Evolutionary conservation across 2,329 filamentous ascomycete genomes (phyloP), one percentile per base, ranked within the genome.

Genomic region (Alternaria hordeiaustralica): DNA sequence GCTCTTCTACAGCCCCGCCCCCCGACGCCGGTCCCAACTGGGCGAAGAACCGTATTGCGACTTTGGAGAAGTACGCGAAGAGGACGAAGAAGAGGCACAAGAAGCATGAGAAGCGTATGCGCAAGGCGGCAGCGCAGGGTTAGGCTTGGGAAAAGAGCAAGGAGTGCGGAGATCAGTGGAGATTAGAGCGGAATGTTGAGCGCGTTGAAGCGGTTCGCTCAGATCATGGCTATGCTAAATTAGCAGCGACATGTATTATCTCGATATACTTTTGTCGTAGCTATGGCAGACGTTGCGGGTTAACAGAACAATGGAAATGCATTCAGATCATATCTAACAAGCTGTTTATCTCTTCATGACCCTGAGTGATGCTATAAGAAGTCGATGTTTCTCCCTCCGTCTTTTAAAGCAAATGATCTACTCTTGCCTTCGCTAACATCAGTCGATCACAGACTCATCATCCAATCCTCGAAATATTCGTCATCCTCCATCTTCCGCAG

Each of bases 1-100:
- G 9, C 18, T 10, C 5, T 47, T 62, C 20, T 18, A 18, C 58
- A 49, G n/a, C 26, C 44, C 55, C 5, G 49, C 60, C 6, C 44
- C 60, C 21, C 20, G 49, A 26, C 55, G 55, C n/a, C 55, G 55
- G 30, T 50, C 55, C 55, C 6, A 59, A 63, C 20, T 63, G 60
- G 60, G 60, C 60, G 8, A 55, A 59, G 21, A 63, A 63, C 18
- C 55, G 60, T n/a, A 56, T 49, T 12, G 30, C 20, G 9, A 59
- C 55, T 13, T 33, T 63, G 23, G 28, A 21, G 6, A 58, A 55
- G 50, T 63, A 55, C 7, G 41, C 50, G n/a, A 41, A 56, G 45
- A 30, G n/a, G 26, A 23, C 58, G 2, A 54, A 51, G 43, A 45
- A 54, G 8, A 50, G 53, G n/a, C 59, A 57, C 33, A 56, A 57